These are phyloP conservation scores for Solanum habrochaites DNA, from an alignment of 257 asterid species.

Conservation along the genomic window DNA sequence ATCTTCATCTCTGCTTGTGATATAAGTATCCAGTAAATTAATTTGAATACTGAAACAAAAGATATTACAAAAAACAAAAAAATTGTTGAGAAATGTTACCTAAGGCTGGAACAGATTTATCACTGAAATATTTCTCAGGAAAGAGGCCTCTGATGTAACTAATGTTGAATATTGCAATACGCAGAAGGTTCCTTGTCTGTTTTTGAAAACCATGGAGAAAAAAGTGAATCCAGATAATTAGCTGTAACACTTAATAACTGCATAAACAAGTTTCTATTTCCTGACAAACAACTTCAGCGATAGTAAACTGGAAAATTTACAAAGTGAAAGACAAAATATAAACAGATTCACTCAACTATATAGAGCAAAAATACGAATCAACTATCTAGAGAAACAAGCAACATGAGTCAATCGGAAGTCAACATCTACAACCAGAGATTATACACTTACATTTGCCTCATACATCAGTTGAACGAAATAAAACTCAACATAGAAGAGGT, in stretches of 20 bases:
- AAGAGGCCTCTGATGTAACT: conserved; percentile 95
- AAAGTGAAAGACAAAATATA: background rate
- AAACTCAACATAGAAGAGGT: background rate
- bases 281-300: background rate
- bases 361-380: background rate
- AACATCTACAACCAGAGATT: background rate
- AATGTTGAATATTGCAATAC: conserved; percentile 93
- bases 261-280: background rate
- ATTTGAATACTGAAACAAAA: background rate
- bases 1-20: conserved; percentile 73
- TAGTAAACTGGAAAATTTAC: background rate
- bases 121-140: conserved; percentile 86
- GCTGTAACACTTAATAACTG: background rate
- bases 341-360: background rate
- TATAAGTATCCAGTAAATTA: conserved; percentile 1
- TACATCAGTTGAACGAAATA: background rate
- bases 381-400: background rate
- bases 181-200: conserved; percentile 89
- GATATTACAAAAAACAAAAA: background rate
- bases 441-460: background rate
- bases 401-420: background rate
- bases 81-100: conserved; percentile 27
- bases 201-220: conserved; percentile 4
- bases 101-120: conserved; percentile 87
- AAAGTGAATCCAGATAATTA: background rate